These are phyloP conservation scores for Bertia moriformis DNA, from an alignment of 2,329 filamentous ascomycete species.

Conservation along the genomic window DNA sequence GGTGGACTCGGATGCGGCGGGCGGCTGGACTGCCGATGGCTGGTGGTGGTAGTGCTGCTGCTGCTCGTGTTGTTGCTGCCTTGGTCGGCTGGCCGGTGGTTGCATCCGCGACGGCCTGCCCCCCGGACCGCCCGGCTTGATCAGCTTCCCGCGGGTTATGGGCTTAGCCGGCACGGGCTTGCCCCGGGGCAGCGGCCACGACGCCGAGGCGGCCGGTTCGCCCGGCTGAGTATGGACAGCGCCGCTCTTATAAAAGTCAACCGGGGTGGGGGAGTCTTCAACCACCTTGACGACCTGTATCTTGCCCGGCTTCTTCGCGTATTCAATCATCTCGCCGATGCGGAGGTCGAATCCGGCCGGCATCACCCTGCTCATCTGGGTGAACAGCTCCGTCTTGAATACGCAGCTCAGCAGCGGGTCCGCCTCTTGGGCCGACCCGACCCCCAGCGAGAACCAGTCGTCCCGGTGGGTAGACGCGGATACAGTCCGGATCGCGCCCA, in stretches of 20 bases:
- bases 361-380: conserved; percentile 70
- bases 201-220: conserved; percentile 69
- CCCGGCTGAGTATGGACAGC: conserved; percentile 75
- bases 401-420: conserved; percentile 85
- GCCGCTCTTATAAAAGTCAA: conserved; percentile 87
- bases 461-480: conserved; percentile 70
- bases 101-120: conserved; percentile 63
- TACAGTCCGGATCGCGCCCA: conserved; percentile 84
- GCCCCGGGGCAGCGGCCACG: conserved; percentile 70
- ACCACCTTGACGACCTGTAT: conserved; percentile 75
- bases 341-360: conserved; percentile 69
- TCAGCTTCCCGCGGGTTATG: conserved; percentile 83
- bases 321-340: conserved; percentile 75
- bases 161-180: conserved; percentile 77
- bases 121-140: conserved; percentile 76
- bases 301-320: conserved; percentile 96
- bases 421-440: conserved; percentile 79
- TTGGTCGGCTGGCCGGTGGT: conserved; percentile 16
- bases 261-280: conserved; percentile 65
- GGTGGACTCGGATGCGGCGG: conserved; percentile 4
- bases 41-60: conserved; percentile 2
- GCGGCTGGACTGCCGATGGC: conserved; percentile 16
- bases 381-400: conserved; percentile 94
- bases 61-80: no score
- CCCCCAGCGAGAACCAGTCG: conserved; percentile 89